Evolutionary conservation across 208 protist species (phyloP), one percentile per base, ranked within the genome.

Genomic region (Naegleria lovaniensis): DNA sequence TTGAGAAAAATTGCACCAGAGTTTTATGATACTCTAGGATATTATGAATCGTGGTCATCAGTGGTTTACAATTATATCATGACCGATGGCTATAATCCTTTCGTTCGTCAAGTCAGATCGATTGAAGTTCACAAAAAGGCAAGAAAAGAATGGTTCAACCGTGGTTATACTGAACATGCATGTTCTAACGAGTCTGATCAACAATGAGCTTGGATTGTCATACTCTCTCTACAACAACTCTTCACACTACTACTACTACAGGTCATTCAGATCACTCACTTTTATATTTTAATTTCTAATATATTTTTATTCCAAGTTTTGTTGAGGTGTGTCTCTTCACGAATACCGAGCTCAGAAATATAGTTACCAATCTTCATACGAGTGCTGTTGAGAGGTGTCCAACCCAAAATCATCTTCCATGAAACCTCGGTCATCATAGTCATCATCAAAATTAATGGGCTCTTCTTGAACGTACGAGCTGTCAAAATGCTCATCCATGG

Each of bases 1-100:
- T 92, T 99, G 59, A 94, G 94, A 51, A 91, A 91, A 19, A 97
- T 98, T 85, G 98, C 98, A 0, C 96, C 96, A 22, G 97, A 98
- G 92, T 98, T 96, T 90, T 99, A 99, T 93, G 94, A 97, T 89
- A 91, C 91, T 95, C 86, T 92, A 98, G 38, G 76, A 93, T 41
- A 83, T 92, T 51, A 95, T 96, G 55, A 95, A 76, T 97, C 96
- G 29, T 98, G 95, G 94, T 91, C 94, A 6, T 93, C 92, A 39
- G 93, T 96, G 9, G 89, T 98, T 25, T 95, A 94, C 41, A 92
- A 96, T 83, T 98, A 97, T 83, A 91, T 98, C 39, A 33, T 39
- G 2, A 67, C 41, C 9, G n/a, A 58, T 29, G 48, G 48, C 6
- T 41, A 41, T 11, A 41, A 9, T 67, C 6, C 33, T 4, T 89